A percentile compares a stretch with the other conserved stretches of the same genome.
Conservation (phyloP, 2,329 filamentous ascomycete genomes). For the Coniochaeta pulveracea region DNA sequence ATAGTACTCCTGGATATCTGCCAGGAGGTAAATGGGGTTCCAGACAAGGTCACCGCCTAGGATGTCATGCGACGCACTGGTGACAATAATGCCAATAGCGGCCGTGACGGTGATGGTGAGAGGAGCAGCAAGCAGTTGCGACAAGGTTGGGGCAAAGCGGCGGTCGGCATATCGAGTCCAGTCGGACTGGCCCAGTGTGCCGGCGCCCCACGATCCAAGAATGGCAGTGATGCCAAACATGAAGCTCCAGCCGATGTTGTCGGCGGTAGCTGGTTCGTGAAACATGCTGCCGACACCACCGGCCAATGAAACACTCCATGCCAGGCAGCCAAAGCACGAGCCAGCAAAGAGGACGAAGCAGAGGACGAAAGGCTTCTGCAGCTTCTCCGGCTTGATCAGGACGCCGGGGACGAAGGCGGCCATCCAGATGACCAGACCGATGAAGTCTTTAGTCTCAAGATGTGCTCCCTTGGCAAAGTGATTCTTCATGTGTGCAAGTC, state of each 20-base stretch:
- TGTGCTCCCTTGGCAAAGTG: slow-evolving; percentile 13
- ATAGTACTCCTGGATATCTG: slow-evolving; percentile 14
- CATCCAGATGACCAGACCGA: slow-evolving; percentile 16
- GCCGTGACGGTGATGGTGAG: slow-evolving; percentile 16
- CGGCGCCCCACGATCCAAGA: slow-evolving; percentile 15
- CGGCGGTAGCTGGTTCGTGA: slow-evolving; percentile 7
- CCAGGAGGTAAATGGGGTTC: slow-evolving; percentile 15
- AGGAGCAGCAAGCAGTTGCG: slow-evolving; percentile 14
- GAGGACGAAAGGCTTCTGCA: slow-evolving; percentile 15
- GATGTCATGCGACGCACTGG: slow-evolving; percentile 12
- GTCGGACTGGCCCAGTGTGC: slow-evolving; percentile 16
- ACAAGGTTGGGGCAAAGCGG: slow-evolving; percentile 9
- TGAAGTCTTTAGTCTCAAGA: slow-evolving; percentile 15
- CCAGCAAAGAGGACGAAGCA: slow-evolving; percentile 14
- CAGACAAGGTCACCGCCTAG: slow-evolving; percentile 14
- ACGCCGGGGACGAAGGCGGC: slow-evolving; percentile 8
- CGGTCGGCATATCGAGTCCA: slow-evolving; percentile 16
- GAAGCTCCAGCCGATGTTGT: slow-evolving; percentile 5
- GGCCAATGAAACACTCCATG: slow-evolving; percentile 12
- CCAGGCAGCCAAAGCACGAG: slow-evolving; percentile 11
- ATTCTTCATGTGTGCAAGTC: slow-evolving; percentile 14
- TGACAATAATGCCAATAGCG: slow-evolving; percentile 9
- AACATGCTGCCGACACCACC: slow-evolving; percentile 6
- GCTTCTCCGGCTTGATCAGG: slow-evolving; percentile 13
- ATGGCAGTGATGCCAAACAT: slow-evolving; percentile 13